phyloP scores from a whole-genome alignment of 2,329 filamentous ascomycete species.

The Phialophora verrucosa region DNA sequence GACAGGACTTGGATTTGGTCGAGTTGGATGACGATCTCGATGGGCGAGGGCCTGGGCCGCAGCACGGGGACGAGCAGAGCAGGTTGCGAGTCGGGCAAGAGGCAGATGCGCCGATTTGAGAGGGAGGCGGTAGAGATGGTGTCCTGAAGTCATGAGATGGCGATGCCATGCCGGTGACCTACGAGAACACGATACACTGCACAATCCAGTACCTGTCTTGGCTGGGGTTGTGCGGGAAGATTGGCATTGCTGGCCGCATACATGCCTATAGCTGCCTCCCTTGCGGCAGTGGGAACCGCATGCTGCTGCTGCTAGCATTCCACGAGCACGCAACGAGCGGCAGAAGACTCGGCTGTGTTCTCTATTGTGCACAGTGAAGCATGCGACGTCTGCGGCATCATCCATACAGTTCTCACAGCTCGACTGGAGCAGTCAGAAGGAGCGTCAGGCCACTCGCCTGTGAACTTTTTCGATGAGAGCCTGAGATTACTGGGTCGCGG shows the following conservation, averaged over 20 bases:
- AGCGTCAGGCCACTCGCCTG: neutral
- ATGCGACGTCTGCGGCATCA: neutral
- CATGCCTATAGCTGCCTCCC: neutral
- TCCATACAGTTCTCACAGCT: neutral
- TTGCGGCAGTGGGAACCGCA: no score
- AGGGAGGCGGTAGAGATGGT: neutral
- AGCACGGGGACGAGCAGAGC: conserved; percentile 17
- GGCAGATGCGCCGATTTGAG: conserved; percentile 33
- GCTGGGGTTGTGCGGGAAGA: neutral
- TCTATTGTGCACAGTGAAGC: neutral
- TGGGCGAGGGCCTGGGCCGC: conserved; percentile 3
- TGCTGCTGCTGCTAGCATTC: neutral
- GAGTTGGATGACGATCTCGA: neutral
- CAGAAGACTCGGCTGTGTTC: neutral
- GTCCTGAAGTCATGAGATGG: neutral
- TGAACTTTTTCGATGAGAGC: neutral
- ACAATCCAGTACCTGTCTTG: neutral
- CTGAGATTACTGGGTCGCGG: neutral
- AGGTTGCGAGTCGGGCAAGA: conserved; percentile 29
- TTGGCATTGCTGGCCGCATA: neutral
- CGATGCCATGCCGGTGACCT: neutral
- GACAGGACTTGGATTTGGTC: conserved; percentile 25
- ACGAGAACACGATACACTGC: neutral
- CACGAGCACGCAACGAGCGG: neutral
- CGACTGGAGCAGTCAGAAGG: neutral